Evolutionary conservation across 495 filamentous ascomycete genomes (phyloP).

Genomic region (Talaromyces wortmannii): DNA sequence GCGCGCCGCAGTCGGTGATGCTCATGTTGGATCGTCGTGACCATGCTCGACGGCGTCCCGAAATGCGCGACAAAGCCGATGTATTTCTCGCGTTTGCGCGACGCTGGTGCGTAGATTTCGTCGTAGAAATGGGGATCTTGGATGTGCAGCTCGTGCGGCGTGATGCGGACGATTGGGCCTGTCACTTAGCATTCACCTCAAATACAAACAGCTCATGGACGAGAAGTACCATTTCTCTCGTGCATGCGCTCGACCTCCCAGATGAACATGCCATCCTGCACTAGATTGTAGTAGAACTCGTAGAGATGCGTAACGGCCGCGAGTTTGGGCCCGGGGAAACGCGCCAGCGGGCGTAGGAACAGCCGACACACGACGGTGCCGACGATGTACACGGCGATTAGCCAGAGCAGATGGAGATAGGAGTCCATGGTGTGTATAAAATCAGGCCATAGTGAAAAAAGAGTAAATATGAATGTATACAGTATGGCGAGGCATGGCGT

Average conservation of each 20-base stretch:
- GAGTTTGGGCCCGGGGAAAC: conserved; percentile 42
- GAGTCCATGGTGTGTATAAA: too few relatives aligned
- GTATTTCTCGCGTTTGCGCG: conserved; percentile 28
- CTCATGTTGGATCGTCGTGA: conserved; percentile 38
- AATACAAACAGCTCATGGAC: too few relatives aligned
- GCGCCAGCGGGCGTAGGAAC: conserved; percentile 28
- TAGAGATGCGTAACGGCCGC: conserved; percentile 36
- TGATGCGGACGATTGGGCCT: conserved; percentile 39
- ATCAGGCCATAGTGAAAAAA: too few relatives aligned
- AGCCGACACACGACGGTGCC: conserved; percentile 19
- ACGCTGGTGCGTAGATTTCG: conserved; percentile 22
- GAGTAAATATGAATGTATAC: too few relatives aligned
- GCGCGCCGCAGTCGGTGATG: conserved; percentile 39
- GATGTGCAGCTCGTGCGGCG: conserved; percentile 29
- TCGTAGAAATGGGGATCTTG: conserved; percentile 31
- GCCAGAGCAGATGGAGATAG: background rate
- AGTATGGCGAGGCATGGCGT: too few relatives aligned
- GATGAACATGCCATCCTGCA: conserved; percentile 35
- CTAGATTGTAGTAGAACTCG: conserved; percentile 46
- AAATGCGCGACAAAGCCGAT: conserved; percentile 14
- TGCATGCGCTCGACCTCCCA: conserved; percentile 42
- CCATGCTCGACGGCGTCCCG: conserved; percentile 17
- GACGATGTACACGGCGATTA: background rate
- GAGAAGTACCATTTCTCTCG: conserved; percentile 25
- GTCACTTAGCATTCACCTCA: background rate